Percentiles rank a stretch among this genome's conserved stretches.
These are phyloP conservation scores for Yamadazyma jaroonii DNA, from an alignment of 1,139 yeast species.

Conservation along the genomic window DNA sequence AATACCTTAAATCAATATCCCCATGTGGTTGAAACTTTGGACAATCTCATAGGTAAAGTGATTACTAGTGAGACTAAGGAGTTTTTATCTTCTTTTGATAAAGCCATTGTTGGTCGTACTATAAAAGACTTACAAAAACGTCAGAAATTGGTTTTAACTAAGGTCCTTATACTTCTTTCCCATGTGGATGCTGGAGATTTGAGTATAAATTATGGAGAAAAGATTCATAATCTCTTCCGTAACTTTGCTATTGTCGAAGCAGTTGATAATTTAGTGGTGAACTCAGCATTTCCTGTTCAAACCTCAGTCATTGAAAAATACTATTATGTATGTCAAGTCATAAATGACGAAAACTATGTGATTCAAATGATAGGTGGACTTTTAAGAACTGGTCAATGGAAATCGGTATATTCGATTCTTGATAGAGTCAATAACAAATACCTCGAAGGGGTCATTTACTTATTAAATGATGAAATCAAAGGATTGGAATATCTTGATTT, in stretches of 20 bases:
- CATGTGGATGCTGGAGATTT: slow-evolving; percentile 10
- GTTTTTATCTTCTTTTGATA: slow-evolving; percentile 1
- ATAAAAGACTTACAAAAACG: slow-evolving; percentile 10
- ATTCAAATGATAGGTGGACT: background rate
- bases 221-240: background rate
- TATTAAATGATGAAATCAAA: slow-evolving; percentile 4
- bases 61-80: background rate
- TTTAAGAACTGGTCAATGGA: background rate
- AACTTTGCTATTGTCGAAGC: slow-evolving; percentile 1
- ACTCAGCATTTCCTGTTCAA: slow-evolving; percentile 1
- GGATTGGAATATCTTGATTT: background rate
- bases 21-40: slow-evolving; percentile 13
- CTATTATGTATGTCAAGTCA: slow-evolving; percentile 11
- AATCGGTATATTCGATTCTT: slow-evolving; percentile 18
- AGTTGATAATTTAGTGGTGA: slow-evolving; percentile 1
- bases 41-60: slow-evolving; percentile 17
- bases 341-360: slow-evolving; percentile 19
- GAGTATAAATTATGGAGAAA: slow-evolving; percentile 3
- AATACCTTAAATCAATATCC: slow-evolving; percentile 21
- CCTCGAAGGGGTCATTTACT: slow-evolving; percentile 31
- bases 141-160: slow-evolving; percentile 11
- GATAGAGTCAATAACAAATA: slow-evolving; percentile 24
- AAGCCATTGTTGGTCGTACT: background rate
- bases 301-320: slow-evolving; percentile 17
- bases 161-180: slow-evolving; percentile 11